Conservation (phyloP, 495 filamentous ascomycete genomes). For the Penicillium paxilli region DNA sequence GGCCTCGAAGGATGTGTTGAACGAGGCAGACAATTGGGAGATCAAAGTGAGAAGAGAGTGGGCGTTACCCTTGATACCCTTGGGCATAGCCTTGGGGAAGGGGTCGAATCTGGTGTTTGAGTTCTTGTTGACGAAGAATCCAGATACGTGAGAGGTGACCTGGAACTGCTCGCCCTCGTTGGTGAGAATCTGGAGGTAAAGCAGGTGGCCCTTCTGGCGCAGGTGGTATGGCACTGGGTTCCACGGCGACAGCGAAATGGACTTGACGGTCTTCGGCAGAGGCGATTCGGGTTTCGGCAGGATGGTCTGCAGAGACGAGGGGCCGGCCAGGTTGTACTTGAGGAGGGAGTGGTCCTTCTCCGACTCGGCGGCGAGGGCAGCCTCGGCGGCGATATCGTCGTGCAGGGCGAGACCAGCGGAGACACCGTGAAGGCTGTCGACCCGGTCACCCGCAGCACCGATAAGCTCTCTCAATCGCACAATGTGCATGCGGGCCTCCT, state of each 20-base stretch:
- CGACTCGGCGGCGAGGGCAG: constrained; percentile 34
- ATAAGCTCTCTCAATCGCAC: constrained; percentile 89
- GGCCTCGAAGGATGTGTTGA: constrained; percentile 67
- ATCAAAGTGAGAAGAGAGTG: constrained; percentile 89
- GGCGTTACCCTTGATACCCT: constrained; percentile 56
- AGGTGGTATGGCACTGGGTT: constrained; percentile 93
- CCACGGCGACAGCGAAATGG: constrained; percentile 87
- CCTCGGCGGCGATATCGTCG: constrained; percentile 64
- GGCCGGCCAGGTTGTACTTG: constrained; percentile 73
- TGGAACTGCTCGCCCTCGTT: constrained; percentile 92
- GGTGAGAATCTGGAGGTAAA: constrained; percentile 86
- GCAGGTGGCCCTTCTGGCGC: constrained; percentile 85
- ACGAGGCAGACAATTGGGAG: constrained; percentile 75
- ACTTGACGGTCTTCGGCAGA: constrained; percentile 84
- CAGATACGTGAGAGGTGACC: constrained; percentile 88
- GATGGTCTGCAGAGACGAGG: constrained; percentile 66
- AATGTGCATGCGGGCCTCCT: constrained; percentile 93
- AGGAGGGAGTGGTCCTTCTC: constrained; percentile 58
- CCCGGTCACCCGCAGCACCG: constrained; percentile 83
- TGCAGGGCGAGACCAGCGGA: constrained; percentile 85
- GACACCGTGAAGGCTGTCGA: constrained; percentile 86
- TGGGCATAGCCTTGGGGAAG: constrained; percentile 66
- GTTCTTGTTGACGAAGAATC: constrained; percentile 95
- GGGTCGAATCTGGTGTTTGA: constrained; percentile 92
- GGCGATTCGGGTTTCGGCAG: constrained; percentile 63